Base-by-base conservation (phyloP, 176 grass and related monocot genomes). In the Secale cereale region DNA sequence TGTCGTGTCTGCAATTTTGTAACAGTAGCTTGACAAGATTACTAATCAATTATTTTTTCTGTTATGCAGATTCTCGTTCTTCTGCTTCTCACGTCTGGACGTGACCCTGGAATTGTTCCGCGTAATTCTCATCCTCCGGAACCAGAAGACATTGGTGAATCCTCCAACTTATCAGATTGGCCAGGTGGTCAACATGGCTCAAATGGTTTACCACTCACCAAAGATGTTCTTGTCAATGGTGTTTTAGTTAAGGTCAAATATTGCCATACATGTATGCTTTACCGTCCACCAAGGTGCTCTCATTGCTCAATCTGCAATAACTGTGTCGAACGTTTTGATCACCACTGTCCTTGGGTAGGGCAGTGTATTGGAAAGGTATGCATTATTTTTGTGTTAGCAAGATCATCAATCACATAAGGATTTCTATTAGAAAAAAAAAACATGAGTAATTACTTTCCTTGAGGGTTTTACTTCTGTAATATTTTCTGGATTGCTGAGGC, bases 311-410 rank as follows among this genome's bases (percentile, higher is more conserved):
- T 90, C 74, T 90, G 88, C 84, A 90, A 90, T 84, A 90, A 82
- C 56, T 90, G 88, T 46, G 84, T 90, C 12, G 88, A 90, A 78
- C 87, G 92, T 40, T 94, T 94, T 65, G 92, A 94, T 88, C 92
- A 94, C 69, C 92, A 94, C 65, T 94, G 92, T 46, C 93, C 90
- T 67, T 94, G 90, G 90, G 87, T 92, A 74, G 93, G 93, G 61
- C 93, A 94, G 72, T 94, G 93, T 69, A 94, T 94, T 90, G 93
- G 93, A 80, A 92, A 91, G 87, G 93, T 94, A 90, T 59, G 30
- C 22, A 71, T 33, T 65, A 56, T 81, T 41, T 62, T 78, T 67
- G 57, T 80, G 23, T 65, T 7, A 78, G 26, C 9, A 69, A 82
- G 50, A 70, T 82, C 68, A 81, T 56, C 14, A 22, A 59, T 59